Percentiles rank a stretch among this genome's conserved stretches.
phyloP scores from a whole-genome alignment of 345 rosid genomes.

The Anastatica hierochuntica region DNA sequence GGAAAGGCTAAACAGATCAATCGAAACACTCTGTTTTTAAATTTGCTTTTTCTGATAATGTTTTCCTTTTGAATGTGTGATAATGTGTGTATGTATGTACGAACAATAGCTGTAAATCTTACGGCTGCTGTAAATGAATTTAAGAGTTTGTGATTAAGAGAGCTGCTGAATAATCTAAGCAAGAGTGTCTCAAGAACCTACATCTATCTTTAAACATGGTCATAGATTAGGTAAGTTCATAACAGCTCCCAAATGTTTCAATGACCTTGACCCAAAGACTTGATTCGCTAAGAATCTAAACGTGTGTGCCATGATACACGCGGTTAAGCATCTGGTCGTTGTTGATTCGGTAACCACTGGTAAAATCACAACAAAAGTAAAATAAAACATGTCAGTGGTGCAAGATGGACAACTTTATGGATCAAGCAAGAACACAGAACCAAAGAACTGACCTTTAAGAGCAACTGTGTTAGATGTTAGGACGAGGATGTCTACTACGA shows the following conservation, averaged over 20 bases:
- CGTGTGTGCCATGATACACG: slow-evolving; percentile 55
- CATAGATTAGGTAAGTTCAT: no score
- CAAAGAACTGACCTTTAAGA: slow-evolving; percentile 51
- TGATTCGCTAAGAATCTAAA: slow-evolving; percentile 38
- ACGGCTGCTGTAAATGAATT: no score
- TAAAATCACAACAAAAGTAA: not conserved
- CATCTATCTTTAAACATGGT: no score
- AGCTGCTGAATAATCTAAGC: no score
- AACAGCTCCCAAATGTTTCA: slow-evolving; percentile 1
- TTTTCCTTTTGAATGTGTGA: no score
- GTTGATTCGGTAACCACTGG: slow-evolving; percentile 55
- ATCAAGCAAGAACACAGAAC: not conserved
- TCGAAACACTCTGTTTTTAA: no score
- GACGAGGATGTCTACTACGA: slow-evolving; percentile 60
- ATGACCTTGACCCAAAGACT: slow-evolving; percentile 19
- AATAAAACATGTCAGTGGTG: not conserved
- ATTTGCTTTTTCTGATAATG: no score
- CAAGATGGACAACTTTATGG: not conserved
- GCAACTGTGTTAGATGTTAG: slow-evolving; percentile 66
- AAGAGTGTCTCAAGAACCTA: no score
- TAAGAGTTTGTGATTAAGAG: no score
- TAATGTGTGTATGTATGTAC: no score
- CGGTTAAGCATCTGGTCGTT: slow-evolving; percentile 41
- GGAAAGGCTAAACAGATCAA: no score
- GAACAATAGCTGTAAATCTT: no score